Evolutionary conservation across 1,284 basidiomycete species (phyloP).

Genomic region (Malassezia cuniculi): DNA sequence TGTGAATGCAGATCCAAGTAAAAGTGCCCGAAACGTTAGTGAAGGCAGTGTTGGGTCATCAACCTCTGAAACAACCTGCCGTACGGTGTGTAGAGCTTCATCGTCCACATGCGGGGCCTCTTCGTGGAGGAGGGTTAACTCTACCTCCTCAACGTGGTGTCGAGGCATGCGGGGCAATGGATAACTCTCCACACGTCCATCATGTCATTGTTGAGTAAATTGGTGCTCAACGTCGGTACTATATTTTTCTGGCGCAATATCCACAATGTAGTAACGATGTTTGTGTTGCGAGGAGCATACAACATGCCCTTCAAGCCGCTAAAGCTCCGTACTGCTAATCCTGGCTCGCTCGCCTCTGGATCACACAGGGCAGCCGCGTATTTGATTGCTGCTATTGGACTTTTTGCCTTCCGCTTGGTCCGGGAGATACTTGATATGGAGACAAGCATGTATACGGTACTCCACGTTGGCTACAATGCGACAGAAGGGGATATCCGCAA

Average conservation of each 20-base stretch:
- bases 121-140: slow-evolving; percentile 6
- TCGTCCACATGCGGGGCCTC: slow-evolving; percentile 20
- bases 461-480: neutral
- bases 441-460: neutral
- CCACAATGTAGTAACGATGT: too few relatives aligned
- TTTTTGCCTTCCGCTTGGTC: neutral
- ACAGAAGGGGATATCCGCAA: slow-evolving; percentile 5
- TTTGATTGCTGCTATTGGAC: slow-evolving; percentile 1
- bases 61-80: slow-evolving; percentile 48
- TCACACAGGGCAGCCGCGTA: slow-evolving; percentile 4
- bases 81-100: slow-evolving; percentile 29
- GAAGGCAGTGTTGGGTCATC: slow-evolving; percentile 51
- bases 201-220: too few relatives aligned
- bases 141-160: slow-evolving; percentile 8
- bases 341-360: too few relatives aligned
- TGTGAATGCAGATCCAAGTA: slow-evolving; percentile 51
- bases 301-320: too few relatives aligned
- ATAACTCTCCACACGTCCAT: too few relatives aligned
- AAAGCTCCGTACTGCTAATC: too few relatives aligned
- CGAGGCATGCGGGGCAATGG: too few relatives aligned
- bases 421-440: neutral
- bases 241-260: too few relatives aligned
- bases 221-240: too few relatives aligned
- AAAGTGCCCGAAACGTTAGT: slow-evolving; percentile 49
- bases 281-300: too few relatives aligned